Percentiles rank a stretch among this genome's conserved stretches.
These are phyloP conservation scores for Ramularia endophylla DNA, from an alignment of 2,329 filamentous ascomycete species.

Conservation along the genomic window DNA sequence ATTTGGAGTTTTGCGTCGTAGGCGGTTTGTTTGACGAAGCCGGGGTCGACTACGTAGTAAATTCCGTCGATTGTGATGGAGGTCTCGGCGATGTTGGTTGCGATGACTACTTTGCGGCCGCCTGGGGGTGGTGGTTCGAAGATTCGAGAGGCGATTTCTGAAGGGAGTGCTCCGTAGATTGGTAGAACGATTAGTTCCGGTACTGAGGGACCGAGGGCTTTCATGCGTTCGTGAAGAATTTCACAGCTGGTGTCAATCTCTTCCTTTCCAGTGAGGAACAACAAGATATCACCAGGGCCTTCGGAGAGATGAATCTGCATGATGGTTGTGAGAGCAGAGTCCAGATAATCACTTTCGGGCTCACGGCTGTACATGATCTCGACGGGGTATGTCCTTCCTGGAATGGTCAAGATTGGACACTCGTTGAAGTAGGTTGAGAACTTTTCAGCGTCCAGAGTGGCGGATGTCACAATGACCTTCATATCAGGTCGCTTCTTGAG, in stretches of 20 bases:
- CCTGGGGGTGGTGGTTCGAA: constrained; percentile 89
- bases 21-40: constrained; percentile 95
- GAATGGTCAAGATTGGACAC: constrained; percentile 86
- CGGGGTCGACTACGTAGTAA: constrained; percentile 94
- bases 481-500: constrained; percentile 75
- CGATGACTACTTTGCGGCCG: constrained; percentile 88
- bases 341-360: constrained; percentile 92
- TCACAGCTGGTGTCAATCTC: constrained; percentile 96
- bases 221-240: constrained; percentile 85
- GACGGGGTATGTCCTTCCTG: constrained; percentile 90
- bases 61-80: constrained; percentile 98
- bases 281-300: constrained; percentile 81
- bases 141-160: constrained; percentile 87
- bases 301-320: constrained; percentile 95
- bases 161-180: constrained; percentile 91
- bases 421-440: constrained; percentile 97
- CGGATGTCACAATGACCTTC: constrained; percentile 99
- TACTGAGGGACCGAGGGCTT: constrained; percentile 83
- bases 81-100: constrained; percentile 97
- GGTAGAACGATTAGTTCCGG: constrained; percentile 90
- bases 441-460: constrained; percentile 94
- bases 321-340: constrained; percentile 89
- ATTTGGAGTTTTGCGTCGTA: constrained; percentile 97
- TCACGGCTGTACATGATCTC: constrained; percentile 99
- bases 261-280: constrained; percentile 96